These are phyloP conservation scores for Colletotrichum nymphaeae DNA, from an alignment of 2,329 filamentous ascomycete species.

Conservation along the genomic window DNA sequence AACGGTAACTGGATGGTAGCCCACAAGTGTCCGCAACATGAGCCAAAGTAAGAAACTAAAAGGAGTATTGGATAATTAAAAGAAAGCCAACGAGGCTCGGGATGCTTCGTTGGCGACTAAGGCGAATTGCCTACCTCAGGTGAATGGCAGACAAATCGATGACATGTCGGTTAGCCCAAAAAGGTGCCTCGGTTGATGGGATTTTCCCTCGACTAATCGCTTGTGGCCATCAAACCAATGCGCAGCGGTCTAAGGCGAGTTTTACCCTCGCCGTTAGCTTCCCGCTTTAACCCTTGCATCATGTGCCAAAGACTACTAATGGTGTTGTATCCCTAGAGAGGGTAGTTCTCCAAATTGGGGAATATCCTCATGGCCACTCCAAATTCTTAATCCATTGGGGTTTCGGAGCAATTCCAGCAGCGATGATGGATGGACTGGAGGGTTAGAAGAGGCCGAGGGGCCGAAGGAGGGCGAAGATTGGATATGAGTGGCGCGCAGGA, in stretches of 20 bases:
- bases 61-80: neutral
- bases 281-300: neutral
- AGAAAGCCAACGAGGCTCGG: neutral
- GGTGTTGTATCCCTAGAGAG: neutral
- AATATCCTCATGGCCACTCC: neutral
- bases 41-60: neutral
- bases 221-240: neutral
- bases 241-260: neutral
- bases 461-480: neutral
- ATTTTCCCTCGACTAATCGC: constrained; percentile 13
- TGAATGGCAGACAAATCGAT: neutral
- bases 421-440: neutral
- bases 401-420: neutral
- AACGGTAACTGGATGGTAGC: neutral
- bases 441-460: neutral
- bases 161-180: neutral
- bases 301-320: constrained; percentile 8
- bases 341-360: neutral
- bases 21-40: neutral
- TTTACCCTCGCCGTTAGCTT: constrained; percentile 3
- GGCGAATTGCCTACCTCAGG: neutral
- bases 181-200: constrained; percentile 17
- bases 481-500: neutral
- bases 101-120: neutral
- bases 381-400: neutral